Conservation (phyloP, 306 rosid species). For the Chamaecrista fasciculata region DNA sequence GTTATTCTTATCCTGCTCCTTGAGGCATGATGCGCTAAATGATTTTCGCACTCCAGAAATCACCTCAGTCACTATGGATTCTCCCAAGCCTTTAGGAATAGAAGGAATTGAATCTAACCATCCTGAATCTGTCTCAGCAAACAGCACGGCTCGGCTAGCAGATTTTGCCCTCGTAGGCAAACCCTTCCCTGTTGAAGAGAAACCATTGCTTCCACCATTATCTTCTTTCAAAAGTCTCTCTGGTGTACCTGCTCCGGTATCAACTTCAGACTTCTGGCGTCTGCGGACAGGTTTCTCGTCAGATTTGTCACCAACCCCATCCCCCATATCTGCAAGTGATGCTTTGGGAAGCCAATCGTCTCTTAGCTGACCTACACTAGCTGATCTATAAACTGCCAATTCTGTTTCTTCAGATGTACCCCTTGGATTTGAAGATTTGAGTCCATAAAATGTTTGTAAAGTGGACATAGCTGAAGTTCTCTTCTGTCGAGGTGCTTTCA, state of each 20-base stretch:
- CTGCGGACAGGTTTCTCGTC: slow-evolving; percentile 79
- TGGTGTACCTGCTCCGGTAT: slow-evolving; percentile 46
- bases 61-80: slow-evolving; percentile 55
- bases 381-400: slow-evolving; percentile 57
- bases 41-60: slow-evolving; percentile 62
- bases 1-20: slow-evolving; percentile 64
- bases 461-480: slow-evolving; percentile 65
- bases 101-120: slow-evolving; percentile 68
- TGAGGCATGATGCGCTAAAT: slow-evolving; percentile 63
- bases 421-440: slow-evolving; percentile 38
- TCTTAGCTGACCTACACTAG: slow-evolving; percentile 38
- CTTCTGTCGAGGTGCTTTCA: slow-evolving; percentile 46
- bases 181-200: slow-evolving; percentile 56
- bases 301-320: slow-evolving; percentile 55
- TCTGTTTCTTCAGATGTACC: slow-evolving; percentile 48
- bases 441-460: slow-evolving; percentile 70
- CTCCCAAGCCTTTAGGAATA: slow-evolving; percentile 65
- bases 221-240: slow-evolving; percentile 54
- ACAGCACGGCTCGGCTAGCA: slow-evolving; percentile 50
- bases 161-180: slow-evolving; percentile 65
- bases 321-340: slow-evolving; percentile 42
- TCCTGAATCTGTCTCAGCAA: slow-evolving; percentile 54
- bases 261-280: slow-evolving; percentile 69
- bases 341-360: slow-evolving; percentile 49
- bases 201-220: slow-evolving; percentile 50